These are phyloP conservation scores for Aspergillus sp. DNA, from an alignment of 2,329 filamentous ascomycete genomes.

Conservation along the genomic window DNA sequence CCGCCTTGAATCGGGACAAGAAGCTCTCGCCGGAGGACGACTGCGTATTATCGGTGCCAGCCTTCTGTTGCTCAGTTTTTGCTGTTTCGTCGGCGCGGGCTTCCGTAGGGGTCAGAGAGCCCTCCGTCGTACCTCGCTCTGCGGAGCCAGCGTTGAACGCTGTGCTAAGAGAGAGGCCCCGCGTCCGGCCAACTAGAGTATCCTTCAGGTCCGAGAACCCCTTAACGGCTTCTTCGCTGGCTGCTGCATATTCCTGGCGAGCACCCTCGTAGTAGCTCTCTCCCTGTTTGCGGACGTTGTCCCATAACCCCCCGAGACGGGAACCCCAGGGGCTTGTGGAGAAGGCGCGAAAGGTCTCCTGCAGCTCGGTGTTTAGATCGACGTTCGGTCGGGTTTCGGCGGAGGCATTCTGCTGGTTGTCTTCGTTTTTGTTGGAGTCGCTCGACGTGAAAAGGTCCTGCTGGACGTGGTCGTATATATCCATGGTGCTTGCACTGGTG, in stretches of 20 bases:
- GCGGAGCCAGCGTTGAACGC: conserved; percentile 28
- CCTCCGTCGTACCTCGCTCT: conserved; percentile 34
- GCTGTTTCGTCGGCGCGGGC: conserved; percentile 23
- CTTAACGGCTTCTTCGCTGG: conserved; percentile 79
- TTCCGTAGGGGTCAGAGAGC: conserved; percentile 34
- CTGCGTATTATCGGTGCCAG: conserved; percentile 22
- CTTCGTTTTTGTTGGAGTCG: conserved; percentile 53
- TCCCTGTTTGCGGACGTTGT: conserved; percentile 92
- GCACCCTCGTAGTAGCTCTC: conserved; percentile 85
- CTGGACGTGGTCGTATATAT: conserved; percentile 96
- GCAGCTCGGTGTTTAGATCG: conserved; percentile 82
- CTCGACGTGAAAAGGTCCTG: conserved; percentile 72
- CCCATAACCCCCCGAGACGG: conserved; percentile 83
- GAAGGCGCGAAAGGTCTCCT: conserved; percentile 94
- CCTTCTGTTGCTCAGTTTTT: conserved; percentile 33
- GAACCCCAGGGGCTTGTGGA: conserved; percentile 90
- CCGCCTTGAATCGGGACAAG: conserved; percentile 73
- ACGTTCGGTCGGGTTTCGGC: conserved; percentile 41
- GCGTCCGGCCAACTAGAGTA: conserved; percentile 72
- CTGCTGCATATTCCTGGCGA: conserved; percentile 78
- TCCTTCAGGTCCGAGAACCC: conserved; percentile 73
- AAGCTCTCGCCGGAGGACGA: conserved; percentile 59
- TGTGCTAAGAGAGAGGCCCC: conserved; percentile 69
- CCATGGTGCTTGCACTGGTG: conserved; percentile 63
- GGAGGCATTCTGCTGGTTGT: conserved; percentile 48